phyloP scores from a whole-genome alignment of 768 basidiomycete genomes.

The Mrakia blollopis region DNA sequence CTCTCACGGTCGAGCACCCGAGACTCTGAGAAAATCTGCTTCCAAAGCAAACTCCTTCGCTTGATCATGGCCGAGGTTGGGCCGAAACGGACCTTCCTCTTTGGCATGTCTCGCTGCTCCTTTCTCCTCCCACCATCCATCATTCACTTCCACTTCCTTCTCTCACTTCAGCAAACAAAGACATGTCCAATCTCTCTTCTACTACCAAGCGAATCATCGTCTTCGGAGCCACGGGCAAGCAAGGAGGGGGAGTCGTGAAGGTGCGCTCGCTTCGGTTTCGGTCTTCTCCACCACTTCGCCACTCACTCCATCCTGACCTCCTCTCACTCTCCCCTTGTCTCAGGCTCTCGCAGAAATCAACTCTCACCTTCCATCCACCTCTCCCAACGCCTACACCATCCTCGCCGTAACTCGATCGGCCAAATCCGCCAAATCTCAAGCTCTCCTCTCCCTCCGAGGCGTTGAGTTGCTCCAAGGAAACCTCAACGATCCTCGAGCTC shows the following conservation, averaged over 20 bases:
- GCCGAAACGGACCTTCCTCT: too few species aligned
- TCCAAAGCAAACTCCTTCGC: too few species aligned
- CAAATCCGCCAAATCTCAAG: neutral
- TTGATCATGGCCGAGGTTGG: too few species aligned
- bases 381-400: slow-evolving; percentile 3
- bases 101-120: too few species aligned
- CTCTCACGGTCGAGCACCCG: too few species aligned
- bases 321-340: neutral
- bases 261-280: neutral
- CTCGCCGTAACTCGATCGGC: neutral
- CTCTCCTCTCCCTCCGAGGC: slow-evolving; percentile 1
- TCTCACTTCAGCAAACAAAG: neutral
- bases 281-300: neutral
- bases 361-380: neutral
- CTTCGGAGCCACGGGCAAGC: neutral
- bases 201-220: slow-evolving; percentile 7
- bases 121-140: neutral
- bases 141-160: neutral
- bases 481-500: neutral
- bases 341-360: neutral
- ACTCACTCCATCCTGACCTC: neutral
- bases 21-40: too few species aligned
- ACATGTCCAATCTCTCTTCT: neutral
- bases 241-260: slow-evolving; percentile 7
- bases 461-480: neutral